These are phyloP conservation scores for Knufia petricola DNA, from an alignment of 2,329 filamentous ascomycete genomes.

Conservation along the genomic window DNA sequence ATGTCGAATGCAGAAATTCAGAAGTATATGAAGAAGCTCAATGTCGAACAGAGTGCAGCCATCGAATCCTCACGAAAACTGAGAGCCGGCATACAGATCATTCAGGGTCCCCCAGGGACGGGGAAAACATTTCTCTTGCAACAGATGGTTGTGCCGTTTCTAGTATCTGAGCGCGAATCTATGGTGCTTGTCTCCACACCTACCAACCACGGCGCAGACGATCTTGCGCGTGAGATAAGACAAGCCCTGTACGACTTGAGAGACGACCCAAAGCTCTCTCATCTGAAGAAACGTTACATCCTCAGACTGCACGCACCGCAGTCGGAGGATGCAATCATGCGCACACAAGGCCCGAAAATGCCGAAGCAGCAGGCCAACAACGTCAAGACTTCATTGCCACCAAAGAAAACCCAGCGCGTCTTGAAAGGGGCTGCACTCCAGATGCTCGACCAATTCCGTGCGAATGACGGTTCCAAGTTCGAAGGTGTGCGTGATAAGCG, in stretches of 20 bases:
- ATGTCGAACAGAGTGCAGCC: constrained; percentile 54
- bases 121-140: constrained; percentile 96
- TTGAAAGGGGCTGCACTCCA: background rate
- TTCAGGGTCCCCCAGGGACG: constrained; percentile 91
- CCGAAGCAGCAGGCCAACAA: background rate
- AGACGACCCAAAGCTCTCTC: background rate
- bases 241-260: background rate
- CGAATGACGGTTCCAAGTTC: background rate
- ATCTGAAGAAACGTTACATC: background rate
- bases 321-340: background rate
- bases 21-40: constrained; percentile 30
- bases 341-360: background rate
- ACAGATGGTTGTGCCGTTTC: constrained; percentile 84
- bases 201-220: background rate
- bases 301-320: background rate
- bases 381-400: too few species aligned
- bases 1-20: background rate
- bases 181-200: background rate
- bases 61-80: constrained; percentile 63
- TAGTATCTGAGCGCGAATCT: constrained; percentile 32
- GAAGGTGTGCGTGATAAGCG: background rate
- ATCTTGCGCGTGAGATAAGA: background rate
- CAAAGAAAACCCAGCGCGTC: too few species aligned
- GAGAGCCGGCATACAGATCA: constrained; percentile 62
- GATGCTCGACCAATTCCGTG: background rate